Conservation (phyloP, 2,329 filamentous ascomycete genomes). For the Capronia epimyces region DNA sequence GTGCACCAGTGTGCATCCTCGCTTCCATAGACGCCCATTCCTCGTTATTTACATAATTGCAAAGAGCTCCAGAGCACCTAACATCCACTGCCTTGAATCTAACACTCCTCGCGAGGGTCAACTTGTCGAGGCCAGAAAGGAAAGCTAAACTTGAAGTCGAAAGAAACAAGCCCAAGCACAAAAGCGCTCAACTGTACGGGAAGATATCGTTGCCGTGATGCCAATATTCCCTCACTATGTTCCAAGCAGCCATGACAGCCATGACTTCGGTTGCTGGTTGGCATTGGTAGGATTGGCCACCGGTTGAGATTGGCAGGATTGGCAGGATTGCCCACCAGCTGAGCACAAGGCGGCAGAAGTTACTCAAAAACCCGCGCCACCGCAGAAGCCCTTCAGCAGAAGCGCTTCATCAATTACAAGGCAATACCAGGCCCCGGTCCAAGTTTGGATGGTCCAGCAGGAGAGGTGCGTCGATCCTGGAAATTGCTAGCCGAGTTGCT, state of each 20-base stretch:
- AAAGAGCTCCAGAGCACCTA: neutral
- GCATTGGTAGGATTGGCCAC: no score
- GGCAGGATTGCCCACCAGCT: no score
- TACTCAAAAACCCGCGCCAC: neutral
- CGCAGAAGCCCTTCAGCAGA: no score
- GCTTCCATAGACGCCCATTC: neutral
- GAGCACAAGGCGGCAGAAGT: no score
- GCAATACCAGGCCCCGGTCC: constrained; percentile 23
- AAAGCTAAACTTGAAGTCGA: no score
- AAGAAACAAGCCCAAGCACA: neutral
- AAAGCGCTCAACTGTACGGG: neutral
- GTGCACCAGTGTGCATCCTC: neutral
- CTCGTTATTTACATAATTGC: neutral
- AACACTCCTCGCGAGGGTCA: neutral
- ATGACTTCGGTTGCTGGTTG: neutral
- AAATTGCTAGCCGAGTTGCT: constrained; percentile 43
- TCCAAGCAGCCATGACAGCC: neutral
- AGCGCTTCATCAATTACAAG: constrained; percentile 6
- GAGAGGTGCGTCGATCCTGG: constrained; percentile 39
- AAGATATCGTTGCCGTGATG: neutral
- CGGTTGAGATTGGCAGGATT: no score
- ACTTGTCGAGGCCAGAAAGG: neutral
- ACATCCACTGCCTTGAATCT: neutral
- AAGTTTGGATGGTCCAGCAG: constrained; percentile 28
- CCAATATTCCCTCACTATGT: neutral